Evolutionary conservation across 306 rosid genomes (phyloP), one percentile per base, ranked within the genome.

Genomic region (Cicer bijugum): DNA sequence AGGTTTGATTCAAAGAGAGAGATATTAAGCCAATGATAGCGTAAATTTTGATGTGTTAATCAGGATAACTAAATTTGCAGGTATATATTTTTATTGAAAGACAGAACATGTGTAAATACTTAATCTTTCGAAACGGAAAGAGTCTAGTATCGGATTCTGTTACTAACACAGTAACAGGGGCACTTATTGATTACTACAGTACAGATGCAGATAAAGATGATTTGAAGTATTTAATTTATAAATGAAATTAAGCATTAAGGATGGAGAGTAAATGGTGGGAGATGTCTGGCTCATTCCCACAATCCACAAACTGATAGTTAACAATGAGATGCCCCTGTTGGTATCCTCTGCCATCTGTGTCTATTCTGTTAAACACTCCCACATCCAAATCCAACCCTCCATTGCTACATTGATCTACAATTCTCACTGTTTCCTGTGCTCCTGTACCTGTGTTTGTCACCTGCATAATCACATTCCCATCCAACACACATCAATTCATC

Each of bases 371-470:
- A 64, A 90, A 86, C 10, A 90, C 84, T 0, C 83, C 83, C 0
- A 75, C 86, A 40, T 90, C 96, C 88, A 90, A 77, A 71, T 90
- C 96, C 15, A 90, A 75, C 7, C 96, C 96, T 73, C 96, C 92
- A 9, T 83, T 90, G 81, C 82, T 61, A 79, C 92, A 87, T 61
- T 88, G 89, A 55, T 88, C 96, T 7, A 86, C 96, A 6, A 87
- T 86, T 42, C 96, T 86, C 83, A 83, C 90, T 2, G 83, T 87
- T 71, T 11, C 35, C 28, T 83, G 84, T 0, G 85, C 84, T 48
- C 92, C 87, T 0, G 92, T 90, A 2, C 79, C 39, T 0, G 80
- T 42, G 35, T 84, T 90, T 0, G 89, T 92, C 78, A 92, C 97
- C 90, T 86, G 74, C 78, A 63, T 56, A 42, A 59, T 23, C 19